Evolutionary conservation across 2,329 filamentous ascomycete species (phyloP), one percentile per base, ranked within the genome.

Genomic region (Trichoderma sp.): DNA sequence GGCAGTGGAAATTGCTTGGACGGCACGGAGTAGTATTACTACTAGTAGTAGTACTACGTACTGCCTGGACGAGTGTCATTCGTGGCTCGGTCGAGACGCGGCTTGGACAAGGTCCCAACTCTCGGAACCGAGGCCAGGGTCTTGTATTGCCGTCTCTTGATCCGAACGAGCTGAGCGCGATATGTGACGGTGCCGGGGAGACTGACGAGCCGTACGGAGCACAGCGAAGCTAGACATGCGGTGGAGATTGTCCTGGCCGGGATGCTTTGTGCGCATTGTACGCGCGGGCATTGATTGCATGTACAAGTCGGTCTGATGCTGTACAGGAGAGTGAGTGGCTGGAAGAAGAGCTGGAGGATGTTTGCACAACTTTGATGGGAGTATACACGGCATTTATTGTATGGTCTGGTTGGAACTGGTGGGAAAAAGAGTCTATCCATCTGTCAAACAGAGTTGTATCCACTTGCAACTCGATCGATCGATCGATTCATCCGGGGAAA

Each of bases 401-500:
- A 25, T n/a, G 15, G 45, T 35, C 5, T 25, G 15, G 13, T 10
- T 58, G 29, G 27, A 53, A 53, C 6, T 6, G 25, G 27, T 56
- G n/a, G n/a, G 19, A 8, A 8, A 37, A 7, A 25, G 6, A n/a
- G 29, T 29, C 29, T 29, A 22, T 45, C n/a, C 13, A 7, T 39
- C 25, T 22, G 17, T 7, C 27, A 53, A 19, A 29, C 3, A 52
- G 13, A 25, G 27, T 22, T 22, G 50, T 54, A 54, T 64, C 50
- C 60, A 64, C 60, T 35, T 17, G n/a, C 10, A 54, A 25, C 48
- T n/a, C 60, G 34, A 64, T 53, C 34, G 59, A 63, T 64, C 50
- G 60, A 64, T 64, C 60, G 35, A 45, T 64, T 25, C n/a, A 22
- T 64, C 50, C 27, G 60, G 60, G 48, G 60, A 42, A 27, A 25